Conservation (phyloP, 805 yeast species). For the Saturnispora diversa region DNA sequence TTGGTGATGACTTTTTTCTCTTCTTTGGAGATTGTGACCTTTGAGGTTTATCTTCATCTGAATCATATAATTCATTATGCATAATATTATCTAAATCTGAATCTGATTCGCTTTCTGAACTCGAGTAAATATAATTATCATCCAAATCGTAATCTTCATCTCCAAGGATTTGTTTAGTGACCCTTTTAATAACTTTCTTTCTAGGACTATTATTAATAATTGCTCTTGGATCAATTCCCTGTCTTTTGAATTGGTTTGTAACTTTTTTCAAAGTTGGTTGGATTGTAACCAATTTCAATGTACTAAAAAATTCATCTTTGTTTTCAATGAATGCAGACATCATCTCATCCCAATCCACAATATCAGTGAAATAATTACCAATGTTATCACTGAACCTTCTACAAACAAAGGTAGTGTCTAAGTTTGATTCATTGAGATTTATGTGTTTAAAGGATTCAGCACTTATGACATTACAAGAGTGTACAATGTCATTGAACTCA, state of each 20-base stretch:
- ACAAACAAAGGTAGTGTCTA: constrained; percentile 31
- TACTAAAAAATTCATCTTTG: constrained; percentile 28
- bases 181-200: constrained; percentile 2
- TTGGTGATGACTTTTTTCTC: neutral
- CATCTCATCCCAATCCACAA: constrained; percentile 35
- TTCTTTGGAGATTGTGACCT: constrained; percentile 1
- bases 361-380: constrained; percentile 30
- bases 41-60: neutral
- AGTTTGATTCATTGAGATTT: constrained; percentile 31
- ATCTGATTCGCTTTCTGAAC: constrained; percentile 10
- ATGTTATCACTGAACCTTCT: constrained; percentile 35
- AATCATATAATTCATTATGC: constrained; percentile 3
- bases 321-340: constrained; percentile 21
- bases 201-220: neutral
- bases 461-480: constrained; percentile 38
- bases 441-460: constrained; percentile 29
- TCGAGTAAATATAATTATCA: constrained; percentile 12
- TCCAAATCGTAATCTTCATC: constrained; percentile 13
- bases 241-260: constrained; percentile 6
- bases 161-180: constrained; percentile 8
- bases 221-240: constrained; percentile 16
- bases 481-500: constrained; percentile 35
- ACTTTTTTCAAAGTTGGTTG: constrained; percentile 22
- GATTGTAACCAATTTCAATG: constrained; percentile 26
- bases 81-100: constrained; percentile 8